Evolutionary conservation across 441 rosid genomes (phyloP).

Genomic region (Isatis lusitanica): DNA sequence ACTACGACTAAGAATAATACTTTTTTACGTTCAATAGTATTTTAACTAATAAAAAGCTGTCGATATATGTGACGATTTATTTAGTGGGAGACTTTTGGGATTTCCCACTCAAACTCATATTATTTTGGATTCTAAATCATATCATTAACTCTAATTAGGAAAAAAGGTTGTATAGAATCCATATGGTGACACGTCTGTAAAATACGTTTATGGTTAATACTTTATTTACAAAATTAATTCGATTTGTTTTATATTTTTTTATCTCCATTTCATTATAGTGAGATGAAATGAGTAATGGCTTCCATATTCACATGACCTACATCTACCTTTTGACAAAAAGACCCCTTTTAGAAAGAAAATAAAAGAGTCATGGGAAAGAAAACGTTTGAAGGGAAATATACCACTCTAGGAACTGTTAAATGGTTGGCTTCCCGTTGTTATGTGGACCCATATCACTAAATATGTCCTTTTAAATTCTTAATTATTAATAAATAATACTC

Average conservation of each 20-base stretch:
- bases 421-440: background rate
- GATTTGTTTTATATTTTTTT: background rate
- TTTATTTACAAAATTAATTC: background rate
- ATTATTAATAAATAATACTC: background rate
- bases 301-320: slow-evolving; percentile 16
- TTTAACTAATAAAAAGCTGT: background rate
- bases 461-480: background rate
- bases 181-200: slow-evolving; percentile 5
- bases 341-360: slow-evolving; percentile 28
- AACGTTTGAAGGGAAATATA: slow-evolving; percentile 20
- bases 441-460: slow-evolving; percentile 19
- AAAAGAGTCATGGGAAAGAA: slow-evolving; percentile 20
- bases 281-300: background rate
- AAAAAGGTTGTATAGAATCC: background rate
- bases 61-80: background rate
- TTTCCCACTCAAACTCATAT: background rate
- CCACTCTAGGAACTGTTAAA: slow-evolving; percentile 17
- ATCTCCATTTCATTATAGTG: background rate
- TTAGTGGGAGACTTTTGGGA: background rate
- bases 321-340: slow-evolving; percentile 29
- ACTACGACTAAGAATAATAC: background rate
- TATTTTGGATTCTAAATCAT: background rate
- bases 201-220: background rate
- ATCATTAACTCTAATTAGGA: background rate
- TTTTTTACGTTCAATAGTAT: background rate